Percentiles rank a stretch among this genome's conserved stretches.
Conservation (phyloP, 2,329 filamentous ascomycete genomes). For the Xylaria sp. region DNA sequence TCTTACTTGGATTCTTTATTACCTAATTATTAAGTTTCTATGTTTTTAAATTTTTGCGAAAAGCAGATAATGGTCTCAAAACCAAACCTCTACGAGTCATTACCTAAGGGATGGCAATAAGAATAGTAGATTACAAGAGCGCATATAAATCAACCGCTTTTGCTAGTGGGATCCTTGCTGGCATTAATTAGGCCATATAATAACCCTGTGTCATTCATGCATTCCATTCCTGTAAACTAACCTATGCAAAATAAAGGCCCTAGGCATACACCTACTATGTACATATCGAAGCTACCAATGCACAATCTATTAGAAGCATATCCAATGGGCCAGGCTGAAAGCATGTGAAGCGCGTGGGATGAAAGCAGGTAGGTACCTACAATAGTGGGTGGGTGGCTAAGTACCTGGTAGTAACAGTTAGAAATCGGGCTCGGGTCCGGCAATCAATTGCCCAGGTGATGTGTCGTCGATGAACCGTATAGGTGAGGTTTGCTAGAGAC, state of each 20-base stretch:
- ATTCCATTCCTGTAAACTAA: neutral
- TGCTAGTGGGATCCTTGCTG: neutral
- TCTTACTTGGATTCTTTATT: too few species aligned
- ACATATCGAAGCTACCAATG: neutral
- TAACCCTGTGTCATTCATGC: constrained; percentile 23
- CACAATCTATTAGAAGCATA: neutral
- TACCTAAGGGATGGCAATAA: neutral
- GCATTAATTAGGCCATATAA: neutral
- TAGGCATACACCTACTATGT: neutral
- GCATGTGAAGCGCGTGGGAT: neutral
- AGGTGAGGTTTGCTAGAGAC: constrained; percentile 25
- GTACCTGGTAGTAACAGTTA: too few species aligned
- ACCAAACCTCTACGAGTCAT: neutral
- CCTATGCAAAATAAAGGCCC: neutral
- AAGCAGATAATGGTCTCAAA: neutral
- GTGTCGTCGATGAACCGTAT: constrained; percentile 16
- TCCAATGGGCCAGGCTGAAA: neutral
- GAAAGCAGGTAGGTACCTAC: neutral
- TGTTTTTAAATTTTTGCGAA: neutral
- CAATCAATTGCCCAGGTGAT: too few species aligned
- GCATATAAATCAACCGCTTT: constrained; percentile 9
- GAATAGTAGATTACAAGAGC: neutral
- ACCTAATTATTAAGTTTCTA: neutral
- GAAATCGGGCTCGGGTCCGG: constrained; percentile 23
- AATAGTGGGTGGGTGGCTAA: too few species aligned